Evolutionary conservation across 768 basidiomycete species (phyloP), one percentile per base, ranked within the genome.

Genomic region (Pholiota microspora): DNA sequence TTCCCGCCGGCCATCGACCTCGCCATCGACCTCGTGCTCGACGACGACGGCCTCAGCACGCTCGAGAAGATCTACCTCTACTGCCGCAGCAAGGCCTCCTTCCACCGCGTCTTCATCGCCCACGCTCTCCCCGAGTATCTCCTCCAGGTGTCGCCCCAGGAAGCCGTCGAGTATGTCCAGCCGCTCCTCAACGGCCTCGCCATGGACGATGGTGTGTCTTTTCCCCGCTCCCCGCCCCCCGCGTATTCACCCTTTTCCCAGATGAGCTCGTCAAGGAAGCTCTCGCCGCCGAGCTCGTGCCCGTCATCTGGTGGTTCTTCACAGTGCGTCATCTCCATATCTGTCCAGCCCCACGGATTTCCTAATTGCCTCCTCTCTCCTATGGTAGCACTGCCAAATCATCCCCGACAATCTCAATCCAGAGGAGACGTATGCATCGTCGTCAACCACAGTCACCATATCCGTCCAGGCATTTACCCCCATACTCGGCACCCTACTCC

Each of bases 1-100:
- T 54, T 53, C 47, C 55, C 62, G 35, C 51, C 58, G n/a, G 50
- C 64, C 34, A 42, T 66, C 34, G 75, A 76, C 62, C 58, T 72
- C 54, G 65, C 71, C 52, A 57, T 75, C 53, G 77, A 78, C 66
- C 64, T 74, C 53, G 67, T 69, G 44, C 67, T 80, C 64, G 92
- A 94, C 60, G 90, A 94, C 60, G 92, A 92, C 58, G 83, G 83
- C 51, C 78, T 95, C 57, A 90, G 74, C 68, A 82, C 90, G 18
- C 82, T 98, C 45, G 95, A 98, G 73, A 87, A 89, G 65, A 95
- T 96, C 57, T 97, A 94, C 72, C 82, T 97, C 48, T 91, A 92
- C 62, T 87, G 88, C 56, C 79, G 87, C 57, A 93, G 91, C 71
- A 83, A 83, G 58, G 84, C 85, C 31, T 67, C 70, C 23, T 77